A percentile compares a stretch with the other conserved stretches of the same genome.
Evolutionary conservation across 352 stramenopile species (phyloP).

Genomic region (Phytophthora uliginosa): DNA sequence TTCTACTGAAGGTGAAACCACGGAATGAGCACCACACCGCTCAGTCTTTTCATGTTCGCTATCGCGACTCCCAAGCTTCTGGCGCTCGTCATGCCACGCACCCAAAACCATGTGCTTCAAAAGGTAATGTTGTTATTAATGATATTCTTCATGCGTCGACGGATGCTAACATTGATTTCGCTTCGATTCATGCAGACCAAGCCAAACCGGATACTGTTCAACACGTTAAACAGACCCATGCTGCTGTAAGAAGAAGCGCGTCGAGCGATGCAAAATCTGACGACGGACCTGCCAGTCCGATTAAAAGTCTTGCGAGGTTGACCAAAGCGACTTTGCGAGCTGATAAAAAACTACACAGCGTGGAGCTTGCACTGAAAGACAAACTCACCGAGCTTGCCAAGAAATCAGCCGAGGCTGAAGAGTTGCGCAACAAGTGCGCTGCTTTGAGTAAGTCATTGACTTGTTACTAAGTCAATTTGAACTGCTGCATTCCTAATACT

Average conservation of each 20-base stretch:
- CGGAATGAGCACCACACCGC: constrained; percentile 2
- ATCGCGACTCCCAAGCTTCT: background rate
- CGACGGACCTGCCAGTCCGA: constrained; percentile 9
- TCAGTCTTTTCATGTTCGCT: background rate
- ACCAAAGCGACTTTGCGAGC: constrained; percentile 26
- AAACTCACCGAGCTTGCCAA: constrained; percentile 33
- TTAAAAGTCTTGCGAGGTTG: constrained; percentile 24
- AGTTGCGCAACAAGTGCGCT: constrained; percentile 25
- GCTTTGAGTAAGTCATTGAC: constrained; percentile 19
- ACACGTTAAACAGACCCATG: background rate
- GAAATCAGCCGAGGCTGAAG: constrained; percentile 27
- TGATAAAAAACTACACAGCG: constrained; percentile 17
- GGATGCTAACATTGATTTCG: background rate
- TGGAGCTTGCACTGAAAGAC: constrained; percentile 23
- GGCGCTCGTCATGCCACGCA: background rate
- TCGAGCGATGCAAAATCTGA: constrained; percentile 6
- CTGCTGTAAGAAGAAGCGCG: background rate
- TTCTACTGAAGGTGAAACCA: constrained; percentile 7
- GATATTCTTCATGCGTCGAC: background rate
- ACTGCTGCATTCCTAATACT: constrained; percentile 3
- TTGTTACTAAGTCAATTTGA: background rate
- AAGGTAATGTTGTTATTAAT: background rate
- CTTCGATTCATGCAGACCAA: background rate
- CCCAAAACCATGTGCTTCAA: background rate
- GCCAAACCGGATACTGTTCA: constrained; percentile 3